These are phyloP conservation scores for Beauveria sp. DNA, from an alignment of 2,329 filamentous ascomycete species.

Conservation along the genomic window DNA sequence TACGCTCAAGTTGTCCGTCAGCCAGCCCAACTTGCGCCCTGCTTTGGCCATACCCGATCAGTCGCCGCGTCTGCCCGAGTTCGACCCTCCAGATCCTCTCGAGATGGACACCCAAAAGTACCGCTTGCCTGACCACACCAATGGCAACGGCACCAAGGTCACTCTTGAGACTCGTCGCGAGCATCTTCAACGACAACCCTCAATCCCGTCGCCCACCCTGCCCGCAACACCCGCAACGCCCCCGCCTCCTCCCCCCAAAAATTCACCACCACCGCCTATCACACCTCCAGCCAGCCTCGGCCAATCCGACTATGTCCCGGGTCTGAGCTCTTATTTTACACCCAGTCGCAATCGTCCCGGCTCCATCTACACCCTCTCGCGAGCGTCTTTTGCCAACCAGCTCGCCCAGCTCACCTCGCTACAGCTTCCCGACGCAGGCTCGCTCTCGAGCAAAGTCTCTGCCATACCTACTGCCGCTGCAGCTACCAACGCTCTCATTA, in stretches of 20 bases:
- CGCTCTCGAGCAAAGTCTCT: constrained; percentile 74
- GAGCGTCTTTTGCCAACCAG: constrained; percentile 88
- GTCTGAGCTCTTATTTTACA: constrained; percentile 57
- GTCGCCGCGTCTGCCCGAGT: constrained; percentile 42
- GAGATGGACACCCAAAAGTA: constrained; percentile 70
- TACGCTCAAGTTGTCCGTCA: constrained; percentile 18
- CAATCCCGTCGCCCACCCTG: constrained; percentile 30
- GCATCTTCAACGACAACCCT: constrained; percentile 45
- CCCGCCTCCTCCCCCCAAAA: constrained; percentile 33
- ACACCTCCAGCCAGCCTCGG: constrained; percentile 15
- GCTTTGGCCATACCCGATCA: constrained; percentile 22
- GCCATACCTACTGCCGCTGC: constrained; percentile 77
- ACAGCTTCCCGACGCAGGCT: constrained; percentile 76
- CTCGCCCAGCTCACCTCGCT: constrained; percentile 87
- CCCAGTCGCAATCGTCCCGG: constrained; percentile 62
- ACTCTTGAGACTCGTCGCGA: constrained; percentile 50
- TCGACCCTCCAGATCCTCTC: constrained; percentile 39
- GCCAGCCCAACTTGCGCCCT: constrained; percentile 17
- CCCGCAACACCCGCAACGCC: constrained; percentile 21
- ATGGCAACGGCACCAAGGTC: constrained; percentile 59
- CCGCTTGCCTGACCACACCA: constrained; percentile 61
- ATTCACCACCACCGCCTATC: constrained; percentile 31
- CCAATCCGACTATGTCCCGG: constrained; percentile 39
- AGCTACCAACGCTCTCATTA: constrained; percentile 76
- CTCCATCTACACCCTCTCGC: constrained; percentile 89